Base-by-base conservation (phyloP, 768 basidiomycete species). In the Lactarius evosmus region DNA sequence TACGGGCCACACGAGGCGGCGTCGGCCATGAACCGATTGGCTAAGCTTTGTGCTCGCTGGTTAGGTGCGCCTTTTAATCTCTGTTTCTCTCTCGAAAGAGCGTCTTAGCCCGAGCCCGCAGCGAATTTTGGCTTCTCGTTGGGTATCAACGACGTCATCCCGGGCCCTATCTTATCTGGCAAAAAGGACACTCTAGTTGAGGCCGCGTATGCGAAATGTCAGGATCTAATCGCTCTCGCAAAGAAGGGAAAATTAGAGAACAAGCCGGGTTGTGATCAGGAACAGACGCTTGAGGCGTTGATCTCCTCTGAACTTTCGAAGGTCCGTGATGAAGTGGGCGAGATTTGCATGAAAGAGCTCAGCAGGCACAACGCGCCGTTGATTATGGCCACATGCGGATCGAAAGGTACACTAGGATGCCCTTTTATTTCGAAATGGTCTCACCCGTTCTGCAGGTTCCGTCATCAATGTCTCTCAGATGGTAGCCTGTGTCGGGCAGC, bases 401-500 rank as follows among this genome's bases (percentile, higher is more conserved):
- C 97, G 6, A 98, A 98, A 83, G 97, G 96, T 91, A 25, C 40
- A 25, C 41, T 22, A 49, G 38, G 22, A 50, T 60, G 30, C 11
- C 40, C 7, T 32, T 56, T 9, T n/a, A n/a, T 16, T 29, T 58
- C 34, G 36, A 58, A 25, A 61, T 30, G 22, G 59, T 17, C 65
- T 58, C 44, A 62, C 50, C 9, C 58, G 4, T 46, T 78, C n/a
- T 46, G n/a, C 66, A 90, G 96, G 97, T 74, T 98, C 97, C 71
- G 92, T 94, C 66, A 96, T 99, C 77, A 99, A 99, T 76, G 97
- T 99, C 60, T 96, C 94, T 27, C 97, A 99, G 78, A 99, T 99
- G 97, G 96, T 98, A 58, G 97, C 96, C 72, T 98, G 96, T 84
- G 97, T 99, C 69, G 97, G 97, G 6, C 97, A 99, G 72, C 97